These are phyloP conservation scores for Chaetomium sp. DNA, from an alignment of 2,329 filamentous ascomycete genomes.

Conservation along the genomic window DNA sequence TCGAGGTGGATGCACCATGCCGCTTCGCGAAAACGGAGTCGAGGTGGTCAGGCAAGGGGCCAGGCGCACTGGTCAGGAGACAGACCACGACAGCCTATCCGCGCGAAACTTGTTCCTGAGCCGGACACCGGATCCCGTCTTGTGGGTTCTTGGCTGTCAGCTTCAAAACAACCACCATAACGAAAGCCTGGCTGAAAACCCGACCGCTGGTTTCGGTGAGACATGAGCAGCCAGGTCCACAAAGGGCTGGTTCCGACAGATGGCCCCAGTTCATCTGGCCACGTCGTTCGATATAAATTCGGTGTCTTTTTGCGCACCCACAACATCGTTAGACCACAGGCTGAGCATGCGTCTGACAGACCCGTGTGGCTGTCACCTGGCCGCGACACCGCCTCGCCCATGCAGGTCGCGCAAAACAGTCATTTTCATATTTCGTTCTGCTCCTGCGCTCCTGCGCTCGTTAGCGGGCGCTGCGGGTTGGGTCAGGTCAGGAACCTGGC, in stretches of 20 bases:
- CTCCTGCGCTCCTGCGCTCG: too few relatives aligned
- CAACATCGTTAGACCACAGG: not conserved
- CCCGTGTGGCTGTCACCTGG: slow-evolving; percentile 29
- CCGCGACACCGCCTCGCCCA: slow-evolving; percentile 29
- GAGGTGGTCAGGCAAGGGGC: slow-evolving; percentile 23
- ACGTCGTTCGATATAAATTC: slow-evolving; percentile 28
- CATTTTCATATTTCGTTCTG: not conserved
- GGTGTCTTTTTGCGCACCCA: slow-evolving; percentile 5
- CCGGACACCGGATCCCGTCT: not conserved
- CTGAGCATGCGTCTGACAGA: slow-evolving; percentile 1
- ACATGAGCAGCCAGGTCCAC: slow-evolving; percentile 19
- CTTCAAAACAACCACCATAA: not conserved
- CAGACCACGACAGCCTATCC: slow-evolving; percentile 11
- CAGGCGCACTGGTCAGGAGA: slow-evolving; percentile 11
- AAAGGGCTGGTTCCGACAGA: slow-evolving; percentile 7
- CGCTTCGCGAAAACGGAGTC: not conserved
- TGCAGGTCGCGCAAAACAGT: slow-evolving; percentile 26
- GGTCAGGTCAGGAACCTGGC: not conserved
- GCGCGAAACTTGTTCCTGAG: slow-evolving; percentile 9
- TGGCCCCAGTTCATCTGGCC: slow-evolving; percentile 22
- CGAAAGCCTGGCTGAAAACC: not conserved
- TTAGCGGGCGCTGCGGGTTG: too few relatives aligned
- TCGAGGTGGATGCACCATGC: slow-evolving; percentile 2
- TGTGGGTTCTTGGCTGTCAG: slow-evolving; percentile 2
- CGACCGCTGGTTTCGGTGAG: slow-evolving; percentile 12